phyloP scores from a whole-genome alignment of 768 basidiomycete species.

The Asterophora parasitica region DNA sequence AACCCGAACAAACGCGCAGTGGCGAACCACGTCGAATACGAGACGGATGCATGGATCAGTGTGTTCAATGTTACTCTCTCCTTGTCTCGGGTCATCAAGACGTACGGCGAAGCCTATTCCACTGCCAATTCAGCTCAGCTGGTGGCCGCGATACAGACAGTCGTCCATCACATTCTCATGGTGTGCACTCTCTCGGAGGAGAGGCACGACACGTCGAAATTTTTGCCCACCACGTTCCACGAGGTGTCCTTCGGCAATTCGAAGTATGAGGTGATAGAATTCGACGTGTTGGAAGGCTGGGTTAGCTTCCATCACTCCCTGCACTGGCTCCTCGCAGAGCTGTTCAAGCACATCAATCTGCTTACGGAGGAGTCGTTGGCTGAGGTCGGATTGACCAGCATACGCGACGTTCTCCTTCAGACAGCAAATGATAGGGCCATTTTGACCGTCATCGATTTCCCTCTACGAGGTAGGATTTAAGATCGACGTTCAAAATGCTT shows the following conservation, averaged over 20 bases:
- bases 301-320: constrained; percentile 92
- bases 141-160: constrained; percentile 59
- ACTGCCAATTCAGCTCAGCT: constrained; percentile 54
- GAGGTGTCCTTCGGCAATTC: constrained; percentile 58
- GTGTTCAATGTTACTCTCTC: constrained; percentile 95
- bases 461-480: constrained; percentile 64
- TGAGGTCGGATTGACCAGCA: constrained; percentile 46
- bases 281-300: constrained; percentile 76
- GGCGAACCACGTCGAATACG: constrained; percentile 88
- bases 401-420: constrained; percentile 57
- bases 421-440: constrained; percentile 64
- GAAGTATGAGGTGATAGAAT: constrained; percentile 61
- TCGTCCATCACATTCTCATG: constrained; percentile 66
- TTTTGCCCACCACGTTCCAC: constrained; percentile 59
- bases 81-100: constrained; percentile 82
- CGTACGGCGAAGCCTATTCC: constrained; percentile 82
- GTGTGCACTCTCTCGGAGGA: constrained; percentile 67
- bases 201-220: constrained; percentile 62
- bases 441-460: constrained; percentile 80
- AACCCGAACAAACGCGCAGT: constrained; percentile 86
- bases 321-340: constrained; percentile 86
- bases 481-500: too few species aligned
- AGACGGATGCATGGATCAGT: constrained; percentile 94
- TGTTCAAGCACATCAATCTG: constrained; percentile 77
- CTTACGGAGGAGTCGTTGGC: constrained; percentile 51